Evolutionary conservation across 306 rosid genomes (phyloP).

Genomic region (Quercus ilex): DNA sequence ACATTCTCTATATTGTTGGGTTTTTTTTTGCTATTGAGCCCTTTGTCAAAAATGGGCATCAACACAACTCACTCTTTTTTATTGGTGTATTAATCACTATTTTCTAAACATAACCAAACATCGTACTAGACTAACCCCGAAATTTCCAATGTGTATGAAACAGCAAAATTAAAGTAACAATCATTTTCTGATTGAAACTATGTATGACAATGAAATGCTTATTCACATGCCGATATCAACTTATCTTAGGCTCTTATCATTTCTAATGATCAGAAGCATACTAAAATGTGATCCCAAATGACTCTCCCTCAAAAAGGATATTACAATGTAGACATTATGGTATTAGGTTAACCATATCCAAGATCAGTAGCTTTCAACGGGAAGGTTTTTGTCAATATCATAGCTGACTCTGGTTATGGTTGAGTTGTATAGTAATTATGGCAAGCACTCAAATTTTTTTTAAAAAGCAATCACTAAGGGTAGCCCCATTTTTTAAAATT

Average conservation of each 20-base stretch:
- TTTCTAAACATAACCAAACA: too few relatives aligned
- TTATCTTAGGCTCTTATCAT: not conserved
- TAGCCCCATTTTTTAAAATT: too few relatives aligned
- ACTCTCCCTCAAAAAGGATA: not conserved
- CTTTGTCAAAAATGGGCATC: too few relatives aligned
- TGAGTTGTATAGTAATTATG: not conserved
- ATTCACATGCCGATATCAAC: not conserved
- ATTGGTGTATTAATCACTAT: too few relatives aligned
- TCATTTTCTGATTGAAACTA: not conserved
- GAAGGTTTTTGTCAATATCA: not conserved
- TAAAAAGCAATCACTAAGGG: not conserved
- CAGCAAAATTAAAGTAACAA: not conserved
- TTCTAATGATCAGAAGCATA: not conserved
- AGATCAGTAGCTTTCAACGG: not conserved
- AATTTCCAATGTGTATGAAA: not conserved
- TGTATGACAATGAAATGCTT: not conserved
- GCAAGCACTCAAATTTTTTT: not conserved
- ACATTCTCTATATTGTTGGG: too few relatives aligned
- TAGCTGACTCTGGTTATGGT: not conserved
- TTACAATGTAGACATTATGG: not conserved
- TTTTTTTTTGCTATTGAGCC: too few relatives aligned
- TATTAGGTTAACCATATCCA: not conserved
- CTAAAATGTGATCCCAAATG: not conserved
- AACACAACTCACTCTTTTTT: too few relatives aligned
- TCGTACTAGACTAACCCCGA: not conserved